These are phyloP conservation scores for Umbelopsis sp. DNA, from an alignment of 192 early-diverging fungal species.

Conservation along the genomic window DNA sequence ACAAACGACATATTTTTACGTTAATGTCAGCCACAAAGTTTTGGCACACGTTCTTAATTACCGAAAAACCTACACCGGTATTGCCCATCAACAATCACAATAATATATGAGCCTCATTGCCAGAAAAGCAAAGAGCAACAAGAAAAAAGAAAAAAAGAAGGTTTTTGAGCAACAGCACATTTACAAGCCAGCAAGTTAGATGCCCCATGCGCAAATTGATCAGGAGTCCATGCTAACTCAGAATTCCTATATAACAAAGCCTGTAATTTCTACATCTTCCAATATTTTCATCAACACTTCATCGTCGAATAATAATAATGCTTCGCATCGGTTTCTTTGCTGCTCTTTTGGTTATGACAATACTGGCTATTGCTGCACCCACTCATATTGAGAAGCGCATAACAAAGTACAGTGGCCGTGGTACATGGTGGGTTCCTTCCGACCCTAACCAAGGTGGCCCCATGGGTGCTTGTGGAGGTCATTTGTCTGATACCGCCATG, in stretches of 20 bases:
- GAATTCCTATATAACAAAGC: not conserved
- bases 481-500: not conserved
- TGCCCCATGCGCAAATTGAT: not conserved
- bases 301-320: not conserved
- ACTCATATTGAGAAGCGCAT: not conserved
- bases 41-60: not conserved
- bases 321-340: not conserved
- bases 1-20: too few relatives aligned
- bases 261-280: not conserved
- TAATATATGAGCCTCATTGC: not conserved
- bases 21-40: not conserved
- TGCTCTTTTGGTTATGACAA: not conserved
- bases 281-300: not conserved
- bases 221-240: not conserved
- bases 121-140: not conserved
- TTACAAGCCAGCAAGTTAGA: not conserved
- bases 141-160: not conserved
- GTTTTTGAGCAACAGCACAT: not conserved
- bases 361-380: not conserved
- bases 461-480: slow-evolving; percentile 18
- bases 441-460: slow-evolving; percentile 10
- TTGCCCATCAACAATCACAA: not conserved
- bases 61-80: not conserved
- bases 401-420: slow-evolving; percentile 22
- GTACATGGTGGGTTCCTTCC: slow-evolving; percentile 41